phyloP scores from a whole-genome alignment of 192 early-diverging fungal genomes.

The Thamnidium elegans region DNA sequence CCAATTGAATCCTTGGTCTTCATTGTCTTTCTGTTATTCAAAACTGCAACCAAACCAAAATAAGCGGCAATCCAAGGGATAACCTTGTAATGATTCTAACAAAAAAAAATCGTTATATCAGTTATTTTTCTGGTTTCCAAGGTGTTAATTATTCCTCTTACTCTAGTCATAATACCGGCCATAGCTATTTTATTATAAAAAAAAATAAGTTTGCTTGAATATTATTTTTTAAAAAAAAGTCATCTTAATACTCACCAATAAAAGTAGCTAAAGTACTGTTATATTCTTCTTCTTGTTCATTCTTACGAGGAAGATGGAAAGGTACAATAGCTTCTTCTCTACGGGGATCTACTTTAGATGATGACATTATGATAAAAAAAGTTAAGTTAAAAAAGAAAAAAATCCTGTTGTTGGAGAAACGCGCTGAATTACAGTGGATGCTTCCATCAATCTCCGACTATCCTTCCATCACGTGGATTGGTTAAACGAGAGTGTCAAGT shows the following conservation, averaged over 20 bases:
- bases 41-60: constrained; percentile 30
- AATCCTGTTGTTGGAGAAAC: no score
- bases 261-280: constrained; percentile 31
- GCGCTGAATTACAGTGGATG: no score
- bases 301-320: constrained; percentile 28
- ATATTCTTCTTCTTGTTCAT: constrained; percentile 27
- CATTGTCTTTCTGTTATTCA: constrained; percentile 32
- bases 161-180: constrained; percentile 34
- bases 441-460: no score
- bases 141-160: constrained; percentile 8
- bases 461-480: no score
- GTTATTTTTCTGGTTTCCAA: neutral
- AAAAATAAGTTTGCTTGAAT: constrained; percentile 2
- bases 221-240: neutral
- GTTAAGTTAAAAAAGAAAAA: neutral
- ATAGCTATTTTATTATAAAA: constrained; percentile 21
- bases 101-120: neutral
- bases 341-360: constrained; percentile 33
- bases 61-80: constrained; percentile 36
- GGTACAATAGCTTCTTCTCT: constrained; percentile 28
- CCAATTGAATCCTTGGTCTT: constrained; percentile 18
- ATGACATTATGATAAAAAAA: constrained; percentile 16
- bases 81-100: constrained; percentile 31
- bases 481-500: no score
- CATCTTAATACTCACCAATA: constrained; percentile 19